Base-by-base conservation (phyloP, 257 asterid genomes). In the Ballota nigra region DNA sequence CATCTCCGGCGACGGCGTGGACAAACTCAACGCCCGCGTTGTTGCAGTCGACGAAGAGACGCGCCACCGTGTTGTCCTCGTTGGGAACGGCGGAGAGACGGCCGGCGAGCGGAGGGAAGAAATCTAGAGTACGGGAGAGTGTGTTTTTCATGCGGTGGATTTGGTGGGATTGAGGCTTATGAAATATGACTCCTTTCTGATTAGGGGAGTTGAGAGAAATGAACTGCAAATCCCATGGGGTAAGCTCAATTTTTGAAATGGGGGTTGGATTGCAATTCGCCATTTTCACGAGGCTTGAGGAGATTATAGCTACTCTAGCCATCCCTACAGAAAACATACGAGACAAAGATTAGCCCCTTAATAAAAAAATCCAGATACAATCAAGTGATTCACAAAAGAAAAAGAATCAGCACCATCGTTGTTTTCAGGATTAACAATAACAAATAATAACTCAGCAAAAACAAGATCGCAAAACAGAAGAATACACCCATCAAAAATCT, bases 41-140 rank as follows among this genome's bases (percentile, higher is more conserved):
- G 59, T 63, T 84, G 76, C 92, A 86, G 31, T 81, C 76, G 16
- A 86, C 24, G 64, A 57, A 83, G 69, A 73, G 71, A 51, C 68
- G 51, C 0, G 16, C 3, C n/a, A n/a, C n/a, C 0, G 82, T 72
- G 28, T 63, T 62, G 7, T 86, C 65, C 0, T 72, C 80, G 75
- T 74, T 24, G 38, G 72, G 75, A 6, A 87, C 38, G 61, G n/a
- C n/a, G n/a, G n/a, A n/a, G n/a, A n/a, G n/a, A n/a, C 88, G 91
- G 53, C 93, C 96, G 5, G 84, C 84, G 33, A 87, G 84, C 0
- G 83, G 88, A 24, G 90, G 86, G 16, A 85, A 89, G 79, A 75
- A 83, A 66, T 28, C 63, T 1, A 89, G 84, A 0, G 90, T 29
- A 2, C 62, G 76, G 22, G 89, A 76, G 62, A 87, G 90, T 24